Conservation (phyloP, 2,329 filamentous ascomycete genomes). For the Colletotrichum cuscutae region DNA sequence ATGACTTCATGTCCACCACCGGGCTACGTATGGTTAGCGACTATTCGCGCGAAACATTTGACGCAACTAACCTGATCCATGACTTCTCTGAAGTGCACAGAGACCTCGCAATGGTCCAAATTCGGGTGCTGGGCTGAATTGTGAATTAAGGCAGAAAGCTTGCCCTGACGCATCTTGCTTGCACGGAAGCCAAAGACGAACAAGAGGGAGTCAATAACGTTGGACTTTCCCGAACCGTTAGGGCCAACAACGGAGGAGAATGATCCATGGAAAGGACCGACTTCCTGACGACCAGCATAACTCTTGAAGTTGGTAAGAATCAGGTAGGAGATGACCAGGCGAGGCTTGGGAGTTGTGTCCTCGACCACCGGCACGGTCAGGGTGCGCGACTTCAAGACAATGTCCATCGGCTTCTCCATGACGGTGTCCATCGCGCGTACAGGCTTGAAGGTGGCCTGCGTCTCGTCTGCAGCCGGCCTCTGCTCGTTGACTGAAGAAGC, state of each 20-base stretch:
- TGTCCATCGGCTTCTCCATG: slow-evolving; percentile 92
- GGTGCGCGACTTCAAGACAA: slow-evolving; percentile 86
- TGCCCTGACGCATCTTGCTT: slow-evolving; percentile 99
- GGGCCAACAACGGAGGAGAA: slow-evolving; percentile 98
- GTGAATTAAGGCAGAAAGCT: slow-evolving; percentile 97
- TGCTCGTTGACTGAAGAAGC: slow-evolving; percentile 72
- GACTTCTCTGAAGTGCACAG: slow-evolving; percentile 96
- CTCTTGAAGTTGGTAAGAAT: slow-evolving; percentile 98
- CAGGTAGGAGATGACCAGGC: slow-evolving; percentile 92
- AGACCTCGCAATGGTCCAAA: slow-evolving; percentile 91
- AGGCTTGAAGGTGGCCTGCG: slow-evolving; percentile 69
- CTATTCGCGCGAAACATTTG: neutral
- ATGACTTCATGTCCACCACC: slow-evolving; percentile 78
- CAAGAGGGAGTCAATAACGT: slow-evolving; percentile 96
- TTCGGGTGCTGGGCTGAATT: slow-evolving; percentile 91
- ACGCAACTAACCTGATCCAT: slow-evolving; percentile 74
- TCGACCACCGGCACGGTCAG: slow-evolving; percentile 76
- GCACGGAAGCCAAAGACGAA: slow-evolving; percentile 99
- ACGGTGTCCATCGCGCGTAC: slow-evolving; percentile 81
- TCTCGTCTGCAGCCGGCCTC: slow-evolving; percentile 58
- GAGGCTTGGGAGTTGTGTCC: slow-evolving; percentile 79
- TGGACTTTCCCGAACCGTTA: slow-evolving; percentile 98
- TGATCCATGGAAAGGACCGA: slow-evolving; percentile 95
- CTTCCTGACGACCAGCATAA: slow-evolving; percentile 94
- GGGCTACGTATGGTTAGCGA: slow-evolving; percentile 59